Percentiles rank a stretch among this genome's conserved stretches.
Conservation (phyloP, 2,329 filamentous ascomycete genomes). For the Penicillium sp. region DNA sequence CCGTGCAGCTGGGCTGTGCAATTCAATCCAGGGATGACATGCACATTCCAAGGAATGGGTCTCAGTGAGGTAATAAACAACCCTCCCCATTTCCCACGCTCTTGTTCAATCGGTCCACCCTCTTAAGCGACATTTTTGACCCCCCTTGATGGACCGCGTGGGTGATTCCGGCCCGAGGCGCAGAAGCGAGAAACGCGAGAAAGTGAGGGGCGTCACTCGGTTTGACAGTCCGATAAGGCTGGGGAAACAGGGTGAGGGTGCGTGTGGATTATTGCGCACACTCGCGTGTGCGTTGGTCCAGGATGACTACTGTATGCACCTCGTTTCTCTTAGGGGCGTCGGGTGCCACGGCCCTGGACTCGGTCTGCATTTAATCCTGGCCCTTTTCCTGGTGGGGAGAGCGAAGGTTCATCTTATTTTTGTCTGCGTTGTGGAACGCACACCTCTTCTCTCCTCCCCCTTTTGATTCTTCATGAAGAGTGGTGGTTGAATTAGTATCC, state of each 20-base stretch:
- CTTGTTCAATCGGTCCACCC: background rate
- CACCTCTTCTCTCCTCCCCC: background rate
- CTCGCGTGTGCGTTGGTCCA: slow-evolving; percentile 20
- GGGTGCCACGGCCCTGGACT: background rate
- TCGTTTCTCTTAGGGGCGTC: slow-evolving; percentile 17
- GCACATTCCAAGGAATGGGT: slow-evolving; percentile 25
- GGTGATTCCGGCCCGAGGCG: slow-evolving; percentile 25
- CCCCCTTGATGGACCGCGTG: slow-evolving; percentile 25
- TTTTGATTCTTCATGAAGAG: background rate
- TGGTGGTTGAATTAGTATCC: background rate
- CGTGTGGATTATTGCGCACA: slow-evolving; percentile 12
- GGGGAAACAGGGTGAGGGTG: background rate
- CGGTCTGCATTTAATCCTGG: slow-evolving; percentile 18
- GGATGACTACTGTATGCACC: slow-evolving; percentile 14
- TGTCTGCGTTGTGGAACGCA: background rate
- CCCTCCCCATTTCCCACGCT: background rate
- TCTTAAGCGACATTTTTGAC: slow-evolving; percentile 1
- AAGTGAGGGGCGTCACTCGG: background rate
- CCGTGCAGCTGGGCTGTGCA: slow-evolving; percentile 26
- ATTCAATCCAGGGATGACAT: slow-evolving; percentile 31
- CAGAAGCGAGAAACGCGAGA: background rate
- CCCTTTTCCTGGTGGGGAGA: slow-evolving; percentile 6
- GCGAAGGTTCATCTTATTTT: background rate
- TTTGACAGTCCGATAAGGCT: too few relatives aligned
- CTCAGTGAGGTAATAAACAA: slow-evolving; percentile 3